A percentile compares a stretch with the other conserved stretches of the same genome.
Conservation (phyloP, 352 stramenopile genomes). For the Globisporangium irregulare region DNA sequence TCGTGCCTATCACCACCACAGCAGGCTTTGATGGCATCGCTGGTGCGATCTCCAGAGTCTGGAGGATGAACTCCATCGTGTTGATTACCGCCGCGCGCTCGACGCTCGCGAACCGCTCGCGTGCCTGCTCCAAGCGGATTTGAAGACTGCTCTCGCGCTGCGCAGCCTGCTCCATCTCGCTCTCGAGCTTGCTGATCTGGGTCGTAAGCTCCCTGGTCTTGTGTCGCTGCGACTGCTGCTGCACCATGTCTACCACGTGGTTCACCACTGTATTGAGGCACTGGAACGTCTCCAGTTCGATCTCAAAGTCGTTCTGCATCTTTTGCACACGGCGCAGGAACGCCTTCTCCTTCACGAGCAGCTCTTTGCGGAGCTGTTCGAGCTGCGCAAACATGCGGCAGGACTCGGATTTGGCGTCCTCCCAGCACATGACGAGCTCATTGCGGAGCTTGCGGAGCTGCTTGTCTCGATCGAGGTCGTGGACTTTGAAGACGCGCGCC, state of each 20-base stretch:
- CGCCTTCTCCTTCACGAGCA: constrained; percentile 22
- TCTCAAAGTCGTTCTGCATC: constrained; percentile 11
- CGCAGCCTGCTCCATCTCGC: constrained; percentile 22
- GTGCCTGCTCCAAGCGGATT: constrained; percentile 23
- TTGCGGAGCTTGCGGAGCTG: constrained; percentile 24
- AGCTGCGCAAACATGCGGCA: constrained; percentile 4
- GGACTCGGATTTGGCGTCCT: constrained; percentile 30
- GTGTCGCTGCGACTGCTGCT: constrained; percentile 20
- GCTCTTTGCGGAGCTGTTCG: constrained; percentile 13
- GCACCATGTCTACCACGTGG: constrained; percentile 40
- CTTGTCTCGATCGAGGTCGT: neutral
- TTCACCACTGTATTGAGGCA: constrained; percentile 43
- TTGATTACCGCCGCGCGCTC: constrained; percentile 40
- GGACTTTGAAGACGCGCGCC: neutral
- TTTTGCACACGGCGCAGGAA: constrained; percentile 17
- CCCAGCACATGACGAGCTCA: constrained; percentile 37
- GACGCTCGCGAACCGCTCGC: constrained; percentile 28
- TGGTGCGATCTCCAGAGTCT: constrained; percentile 31
- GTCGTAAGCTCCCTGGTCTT: constrained; percentile 26
- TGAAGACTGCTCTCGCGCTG: constrained; percentile 35
- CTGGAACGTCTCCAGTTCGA: constrained; percentile 22
- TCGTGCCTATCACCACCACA: neutral
- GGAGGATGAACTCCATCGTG: constrained; percentile 42
- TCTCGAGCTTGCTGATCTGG: constrained; percentile 35
- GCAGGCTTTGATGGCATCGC: neutral